These are phyloP conservation scores for Akanthomyces muscarius DNA, from an alignment of 2,329 filamentous ascomycete genomes.

Conservation along the genomic window DNA sequence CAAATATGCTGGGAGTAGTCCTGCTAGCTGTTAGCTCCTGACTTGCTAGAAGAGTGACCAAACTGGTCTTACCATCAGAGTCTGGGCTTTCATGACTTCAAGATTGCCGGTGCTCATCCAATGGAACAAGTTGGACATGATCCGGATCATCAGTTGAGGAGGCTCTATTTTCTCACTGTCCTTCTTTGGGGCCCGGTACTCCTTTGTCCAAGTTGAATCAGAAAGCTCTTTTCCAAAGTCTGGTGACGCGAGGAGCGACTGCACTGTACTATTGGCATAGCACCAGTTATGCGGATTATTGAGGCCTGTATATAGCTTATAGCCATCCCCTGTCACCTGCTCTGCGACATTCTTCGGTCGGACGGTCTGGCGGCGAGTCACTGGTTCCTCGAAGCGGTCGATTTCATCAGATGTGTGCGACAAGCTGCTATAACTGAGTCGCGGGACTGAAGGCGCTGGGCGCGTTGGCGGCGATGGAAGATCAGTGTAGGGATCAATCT, in stretches of 20 bases:
- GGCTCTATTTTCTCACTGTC: conserved; percentile 49
- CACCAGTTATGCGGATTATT: conserved; percentile 79
- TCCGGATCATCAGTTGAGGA: conserved; percentile 57
- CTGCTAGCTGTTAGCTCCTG: conserved; percentile 32
- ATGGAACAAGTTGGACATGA: conserved; percentile 55
- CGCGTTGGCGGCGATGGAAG: conserved; percentile 58
- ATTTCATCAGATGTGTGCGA: conserved; percentile 35
- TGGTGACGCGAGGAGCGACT: conserved; percentile 72
- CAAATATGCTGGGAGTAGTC: conserved; percentile 49
- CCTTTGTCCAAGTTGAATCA: conserved; percentile 53
- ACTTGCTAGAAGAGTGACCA: conserved; percentile 17
- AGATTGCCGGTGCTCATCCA: conserved; percentile 53
- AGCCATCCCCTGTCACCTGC: conserved; percentile 42
- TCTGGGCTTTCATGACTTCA: conserved; percentile 48
- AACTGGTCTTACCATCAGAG: conserved; percentile 49
- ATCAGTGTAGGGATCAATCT: conserved; percentile 42
- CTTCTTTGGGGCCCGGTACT: conserved; percentile 66
- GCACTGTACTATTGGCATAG: conserved; percentile 88
- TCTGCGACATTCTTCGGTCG: conserved; percentile 36
- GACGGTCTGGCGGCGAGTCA: conserved; percentile 36
- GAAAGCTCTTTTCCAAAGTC: conserved; percentile 63
- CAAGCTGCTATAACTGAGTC: conserved; percentile 77
- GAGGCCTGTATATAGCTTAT: conserved; percentile 55
- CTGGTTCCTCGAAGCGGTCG: conserved; percentile 36
- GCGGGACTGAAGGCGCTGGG: conserved; percentile 63